phyloP scores from a whole-genome alignment of 129 eudicot genomes.

The Saussurea involucrata region DNA sequence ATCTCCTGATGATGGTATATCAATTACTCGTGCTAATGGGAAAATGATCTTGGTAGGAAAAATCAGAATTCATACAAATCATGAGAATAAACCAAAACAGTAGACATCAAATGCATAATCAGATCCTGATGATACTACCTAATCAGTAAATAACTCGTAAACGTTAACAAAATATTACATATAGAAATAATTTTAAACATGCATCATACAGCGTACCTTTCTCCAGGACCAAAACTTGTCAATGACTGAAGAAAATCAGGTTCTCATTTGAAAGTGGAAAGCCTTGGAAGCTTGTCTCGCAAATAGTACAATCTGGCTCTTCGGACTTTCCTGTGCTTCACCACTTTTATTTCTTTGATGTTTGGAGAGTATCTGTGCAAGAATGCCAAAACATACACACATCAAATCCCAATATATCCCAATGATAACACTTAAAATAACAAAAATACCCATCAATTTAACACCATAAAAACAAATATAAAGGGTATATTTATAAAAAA shows the following conservation, averaged over 20 bases:
- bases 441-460: neutral
- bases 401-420: neutral
- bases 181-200: neutral
- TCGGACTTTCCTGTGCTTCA: constrained; percentile 82
- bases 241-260: neutral
- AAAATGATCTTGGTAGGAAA: neutral
- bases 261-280: constrained; percentile 72
- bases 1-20: neutral
- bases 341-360: constrained; percentile 74
- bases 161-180: neutral
- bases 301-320: constrained; percentile 85
- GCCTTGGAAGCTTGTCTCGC: constrained; percentile 93
- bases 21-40: neutral
- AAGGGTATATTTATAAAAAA: neutral
- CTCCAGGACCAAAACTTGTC: neutral
- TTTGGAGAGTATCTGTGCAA: constrained; percentile 76
- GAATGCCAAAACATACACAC: neutral
- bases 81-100: neutral
- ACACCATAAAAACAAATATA: neutral
- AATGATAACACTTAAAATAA: neutral
- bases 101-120: neutral
- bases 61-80: neutral
- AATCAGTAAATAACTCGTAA: neutral
- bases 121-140: neutral
- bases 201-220: neutral